Conservation (phyloP, 148 eudicot genomes). For the Rhododendron henanense region DNA sequence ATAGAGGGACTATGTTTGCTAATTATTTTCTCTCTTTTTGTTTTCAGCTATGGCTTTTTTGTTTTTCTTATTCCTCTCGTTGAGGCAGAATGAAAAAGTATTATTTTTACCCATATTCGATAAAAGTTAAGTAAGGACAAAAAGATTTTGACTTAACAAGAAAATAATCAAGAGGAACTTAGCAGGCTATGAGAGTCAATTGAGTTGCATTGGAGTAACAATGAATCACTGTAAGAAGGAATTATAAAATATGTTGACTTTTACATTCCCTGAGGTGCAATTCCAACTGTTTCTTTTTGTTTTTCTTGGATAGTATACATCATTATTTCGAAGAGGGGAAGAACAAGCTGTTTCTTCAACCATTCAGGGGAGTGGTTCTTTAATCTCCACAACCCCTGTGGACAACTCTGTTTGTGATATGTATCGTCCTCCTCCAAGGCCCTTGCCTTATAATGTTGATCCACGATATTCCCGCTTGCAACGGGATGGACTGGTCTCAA, state of each 20-base stretch:
- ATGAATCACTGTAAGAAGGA: neutral
- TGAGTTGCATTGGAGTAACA: neutral
- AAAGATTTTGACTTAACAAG: neutral
- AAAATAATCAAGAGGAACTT: neutral
- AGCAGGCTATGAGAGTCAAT: neutral
- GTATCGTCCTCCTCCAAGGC: slow-evolving; percentile 86
- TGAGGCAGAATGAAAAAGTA: neutral
- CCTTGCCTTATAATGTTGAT: slow-evolving; percentile 83
- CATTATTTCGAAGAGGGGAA: slow-evolving; percentile 80
- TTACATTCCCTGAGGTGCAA: neutral
- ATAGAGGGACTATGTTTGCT: neutral
- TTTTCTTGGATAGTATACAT: slow-evolving; percentile 54
- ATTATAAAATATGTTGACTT: neutral
- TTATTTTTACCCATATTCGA: neutral
- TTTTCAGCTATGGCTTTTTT: neutral
- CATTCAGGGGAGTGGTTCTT: slow-evolving; percentile 61
- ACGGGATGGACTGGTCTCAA: slow-evolving; percentile 69
- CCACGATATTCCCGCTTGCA: slow-evolving; percentile 61
- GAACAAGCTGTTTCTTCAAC: slow-evolving; percentile 58
- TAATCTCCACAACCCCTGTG: slow-evolving; percentile 46
- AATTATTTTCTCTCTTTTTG: neutral
- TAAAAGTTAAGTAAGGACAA: neutral
- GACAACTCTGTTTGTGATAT: slow-evolving; percentile 64
- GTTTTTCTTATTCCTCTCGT: neutral
- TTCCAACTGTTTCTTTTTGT: neutral